Evolutionary conservation across 148 eudicot genomes (phyloP), one percentile per base, ranked within the genome.

Genomic region (Persicaria tinctoria): DNA sequence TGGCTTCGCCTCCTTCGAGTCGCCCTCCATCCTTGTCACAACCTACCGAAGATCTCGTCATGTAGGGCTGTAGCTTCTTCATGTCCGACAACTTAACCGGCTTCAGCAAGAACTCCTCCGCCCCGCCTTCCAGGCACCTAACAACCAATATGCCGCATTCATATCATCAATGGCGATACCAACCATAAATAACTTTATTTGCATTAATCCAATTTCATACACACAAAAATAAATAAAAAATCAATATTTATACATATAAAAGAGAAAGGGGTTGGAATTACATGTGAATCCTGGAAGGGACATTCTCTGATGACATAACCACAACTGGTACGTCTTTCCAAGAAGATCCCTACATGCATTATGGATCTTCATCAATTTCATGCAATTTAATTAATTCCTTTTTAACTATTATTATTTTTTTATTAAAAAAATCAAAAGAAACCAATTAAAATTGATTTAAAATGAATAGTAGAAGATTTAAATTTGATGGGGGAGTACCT

Each of bases 291-390:
- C 87, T 84, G 57, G 83, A 68, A 59, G 80, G 81, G 62, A 84
- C 80, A 79, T 84, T 84, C 80, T 84, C 87, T 49, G 87, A 84
- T 11, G 87, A 84, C 87, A 82, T 84, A 50, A 84, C 80, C 46
- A 84, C 85, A 70, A 84, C 85, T 0, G 87, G 85, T 9, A 84
- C 83, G 46, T 84, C 79, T 75, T 72, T 84, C 77, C 82, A 84
- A 9, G 87, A 75, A 18, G 87, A 84, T 75, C 80, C 87, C 87
- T 84, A 83, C 78, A 71, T 70, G 7, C 45, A 27, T 62, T 49
- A n/a, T n/a, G n/a, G 63, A 83, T 17, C 46, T 64, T 18, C 20
- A 74, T 68, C 75, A 69, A 46, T n/a, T 7, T 8, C 70, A 64
- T 75, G 45, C 44, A 63, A 55, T 41, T 46, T 79, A 3, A 5